A percentile compares a stretch with the other conserved stretches of the same genome.
These are phyloP conservation scores for Trypanosomatidae sp. DNA, from an alignment of 208 protist species.

Conservation along the genomic window DNA sequence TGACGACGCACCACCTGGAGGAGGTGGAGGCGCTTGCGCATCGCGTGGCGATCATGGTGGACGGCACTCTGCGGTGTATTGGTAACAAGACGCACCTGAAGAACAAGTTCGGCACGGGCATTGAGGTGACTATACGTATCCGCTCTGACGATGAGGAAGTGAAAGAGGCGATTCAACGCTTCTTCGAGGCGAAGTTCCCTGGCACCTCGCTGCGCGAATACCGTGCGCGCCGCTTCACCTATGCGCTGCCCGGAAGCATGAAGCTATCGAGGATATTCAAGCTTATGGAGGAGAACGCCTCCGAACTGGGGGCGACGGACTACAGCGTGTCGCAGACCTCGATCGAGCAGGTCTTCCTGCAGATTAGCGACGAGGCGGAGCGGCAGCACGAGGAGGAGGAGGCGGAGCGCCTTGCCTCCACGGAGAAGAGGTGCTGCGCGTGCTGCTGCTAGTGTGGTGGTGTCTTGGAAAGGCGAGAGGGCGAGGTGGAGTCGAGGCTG, in stretches of 20 bases:
- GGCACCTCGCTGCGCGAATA: constrained; percentile 33
- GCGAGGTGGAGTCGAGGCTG: not conserved
- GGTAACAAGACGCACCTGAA: constrained; percentile 77
- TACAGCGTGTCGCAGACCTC: constrained; percentile 82
- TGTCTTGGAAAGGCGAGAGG: too few species aligned
- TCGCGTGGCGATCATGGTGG: constrained; percentile 77
- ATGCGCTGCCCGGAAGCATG: constrained; percentile 33
- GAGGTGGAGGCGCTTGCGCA: constrained; percentile 89
- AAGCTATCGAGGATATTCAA: constrained; percentile 40
- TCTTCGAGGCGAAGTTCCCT: constrained; percentile 40
- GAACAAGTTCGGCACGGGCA: constrained; percentile 59
- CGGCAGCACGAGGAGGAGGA: constrained; percentile 20
- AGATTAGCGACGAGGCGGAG: too few species aligned
- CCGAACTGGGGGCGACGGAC: constrained; percentile 41
- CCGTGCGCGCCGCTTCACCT: constrained; percentile 43
- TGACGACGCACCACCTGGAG: constrained; percentile 95
- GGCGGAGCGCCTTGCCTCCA: constrained; percentile 17
- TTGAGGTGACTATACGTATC: constrained; percentile 56
- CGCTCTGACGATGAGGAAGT: constrained; percentile 15
- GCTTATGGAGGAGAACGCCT: constrained; percentile 36
- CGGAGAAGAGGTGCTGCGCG: constrained; percentile 22
- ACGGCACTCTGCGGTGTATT: constrained; percentile 72
- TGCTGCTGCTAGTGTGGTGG: constrained; percentile 17
- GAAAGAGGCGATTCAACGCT: constrained; percentile 21
- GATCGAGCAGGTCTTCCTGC: constrained; percentile 45